Base-by-base conservation (phyloP, 371 early-diverging fungal genomes). In the Fennellomyces sp. region DNA sequence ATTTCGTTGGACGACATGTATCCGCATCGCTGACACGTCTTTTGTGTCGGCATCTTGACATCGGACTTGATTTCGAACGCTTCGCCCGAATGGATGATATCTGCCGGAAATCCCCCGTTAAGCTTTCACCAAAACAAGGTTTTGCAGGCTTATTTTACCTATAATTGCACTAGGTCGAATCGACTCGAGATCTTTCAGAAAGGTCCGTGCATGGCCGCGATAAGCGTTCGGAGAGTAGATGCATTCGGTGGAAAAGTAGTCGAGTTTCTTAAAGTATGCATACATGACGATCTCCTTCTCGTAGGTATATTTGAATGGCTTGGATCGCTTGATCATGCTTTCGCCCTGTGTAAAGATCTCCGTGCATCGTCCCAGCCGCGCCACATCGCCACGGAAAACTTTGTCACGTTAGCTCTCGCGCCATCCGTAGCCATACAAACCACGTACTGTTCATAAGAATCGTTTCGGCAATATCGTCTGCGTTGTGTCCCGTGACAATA, bases 201-300 rank as follows among this genome's bases (percentile, higher is more conserved):
- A 98, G 12, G 89, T 89, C 53, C 99, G 89, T 19, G 97, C 99
- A 74, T 97, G 85, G 6, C 99, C 99, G 55, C 99, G 91, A 64
- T 96, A 98, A 5, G 99, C 97, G 63, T 97, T 96, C n/a, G 99
- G 98, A 17, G 98, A 94, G 78, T 99, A 99, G 36, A 90, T 96
- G 76, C 99, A 99, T 75, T 99, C 99, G 3, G 99, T 99, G 8
- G 99, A 97, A 63, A 99, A 99, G 81, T 99, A 99, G 68, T 97
- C 97, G 30, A 99, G 84, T 52, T 98, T 94, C 73, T 96, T 94
- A 70, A 95, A 95, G 73, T 98, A 99, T n/a, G 99, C 99, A 69
- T 99, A 97, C 96, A 99, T 95, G 66, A 99, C 99, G 65, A 99
- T 99, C 66, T 99, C 99, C 80, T 99, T 99, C 76, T 99, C 99